These are phyloP conservation scores for Trichocladium uniseriatum DNA, from an alignment of 495 filamentous ascomycete genomes.

Conservation along the genomic window DNA sequence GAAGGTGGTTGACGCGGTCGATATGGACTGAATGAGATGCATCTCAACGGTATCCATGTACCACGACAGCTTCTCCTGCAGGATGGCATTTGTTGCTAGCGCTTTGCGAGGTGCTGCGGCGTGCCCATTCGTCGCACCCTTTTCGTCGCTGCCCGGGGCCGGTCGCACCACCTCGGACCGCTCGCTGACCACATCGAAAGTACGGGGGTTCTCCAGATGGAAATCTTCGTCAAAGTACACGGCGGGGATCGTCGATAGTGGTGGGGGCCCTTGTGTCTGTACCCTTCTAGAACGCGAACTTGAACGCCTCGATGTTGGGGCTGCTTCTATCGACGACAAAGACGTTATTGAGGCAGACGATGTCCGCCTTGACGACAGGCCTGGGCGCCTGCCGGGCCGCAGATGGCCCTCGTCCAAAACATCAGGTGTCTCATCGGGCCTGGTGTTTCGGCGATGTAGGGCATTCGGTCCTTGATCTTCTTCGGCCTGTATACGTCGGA, in stretches of 20 bases:
- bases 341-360: conserved; percentile 41
- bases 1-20: conserved; percentile 88
- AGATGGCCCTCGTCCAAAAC: conserved; percentile 38
- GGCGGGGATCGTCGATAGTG: conserved; percentile 79
- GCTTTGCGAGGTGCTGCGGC: conserved; percentile 64
- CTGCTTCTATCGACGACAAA: conserved; percentile 43
- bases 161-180: conserved; percentile 82
- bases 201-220: conserved; percentile 89
- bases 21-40: conserved; percentile 93
- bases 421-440: conserved; percentile 42
- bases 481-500: conserved; percentile 63
- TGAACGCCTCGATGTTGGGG: conserved; percentile 37
- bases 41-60: conserved; percentile 99
- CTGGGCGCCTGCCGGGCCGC: conserved; percentile 33
- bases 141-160: conserved; percentile 47
- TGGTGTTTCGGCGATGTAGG: conserved; percentile 34
- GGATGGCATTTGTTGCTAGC: conserved; percentile 89
- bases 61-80: conserved; percentile 99
- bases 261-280: conserved; percentile 57
- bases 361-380: conserved; percentile 33
- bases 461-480: conserved; percentile 47
- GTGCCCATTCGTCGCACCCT: conserved; percentile 52
- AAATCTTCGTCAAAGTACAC: conserved; percentile 97
- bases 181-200: conserved; percentile 95
- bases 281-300: conserved; percentile 45